These are phyloP conservation scores for Linderniella brevidens DNA, from an alignment of 257 asterid species.

Conservation along the genomic window DNA sequence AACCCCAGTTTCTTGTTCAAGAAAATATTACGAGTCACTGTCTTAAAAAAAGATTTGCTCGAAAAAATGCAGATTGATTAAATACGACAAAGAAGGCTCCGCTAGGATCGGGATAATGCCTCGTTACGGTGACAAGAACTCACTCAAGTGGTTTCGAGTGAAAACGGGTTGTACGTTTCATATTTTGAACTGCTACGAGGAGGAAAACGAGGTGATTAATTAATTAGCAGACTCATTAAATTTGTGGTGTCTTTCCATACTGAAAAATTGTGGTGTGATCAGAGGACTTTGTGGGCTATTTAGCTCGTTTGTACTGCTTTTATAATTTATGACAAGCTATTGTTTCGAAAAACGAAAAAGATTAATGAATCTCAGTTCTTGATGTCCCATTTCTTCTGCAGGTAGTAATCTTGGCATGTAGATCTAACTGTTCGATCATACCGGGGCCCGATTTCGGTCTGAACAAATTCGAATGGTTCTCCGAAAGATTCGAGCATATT, in stretches of 20 bases:
- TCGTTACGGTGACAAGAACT: slow-evolving; percentile 53
- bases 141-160: slow-evolving; percentile 51
- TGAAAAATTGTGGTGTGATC: too few species aligned
- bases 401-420: background rate
- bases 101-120: slow-evolving; percentile 78
- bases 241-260: too few species aligned
- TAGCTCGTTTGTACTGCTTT: too few species aligned
- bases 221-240: too few species aligned
- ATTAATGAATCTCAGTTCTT: background rate
- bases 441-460: slow-evolving; percentile 13
- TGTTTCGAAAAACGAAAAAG: too few species aligned
- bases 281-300: too few species aligned
- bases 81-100: slow-evolving; percentile 24
- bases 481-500: slow-evolving; percentile 12
- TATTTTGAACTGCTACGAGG: slow-evolving; percentile 54
- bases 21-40: too few species aligned
- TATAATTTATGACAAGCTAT: too few species aligned
- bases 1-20: too few species aligned
- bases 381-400: background rate
- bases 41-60: background rate
- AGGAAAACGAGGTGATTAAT: slow-evolving; percentile 33
- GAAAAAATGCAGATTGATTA: slow-evolving; percentile 28
- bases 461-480: slow-evolving; percentile 26
- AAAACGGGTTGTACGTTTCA: slow-evolving; percentile 46
- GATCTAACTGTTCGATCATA: background rate